phyloP scores from a whole-genome alignment of 2,329 filamentous ascomycete genomes.

The Claviceps pusilla region DNA sequence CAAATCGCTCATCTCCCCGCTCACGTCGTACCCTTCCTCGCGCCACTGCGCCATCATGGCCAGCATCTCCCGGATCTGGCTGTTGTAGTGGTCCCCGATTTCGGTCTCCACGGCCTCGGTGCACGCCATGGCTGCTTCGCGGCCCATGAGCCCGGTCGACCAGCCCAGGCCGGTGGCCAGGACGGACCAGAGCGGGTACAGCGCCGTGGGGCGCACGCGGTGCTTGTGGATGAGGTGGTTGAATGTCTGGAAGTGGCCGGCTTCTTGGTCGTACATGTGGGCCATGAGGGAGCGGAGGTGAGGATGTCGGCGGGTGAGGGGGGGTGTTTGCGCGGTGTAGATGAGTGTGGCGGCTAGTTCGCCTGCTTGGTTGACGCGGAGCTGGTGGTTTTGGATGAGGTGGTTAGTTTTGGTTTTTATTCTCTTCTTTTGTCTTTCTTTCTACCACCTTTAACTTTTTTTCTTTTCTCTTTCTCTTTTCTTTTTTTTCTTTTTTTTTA shows the following conservation, averaged over 20 bases:
- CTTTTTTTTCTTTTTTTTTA: not conserved
- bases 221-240: slow-evolving; percentile 71
- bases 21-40: slow-evolving; percentile 61
- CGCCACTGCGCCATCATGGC: slow-evolving; percentile 70
- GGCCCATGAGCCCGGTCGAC: slow-evolving; percentile 74
- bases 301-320: slow-evolving; percentile 65
- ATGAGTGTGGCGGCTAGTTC: slow-evolving; percentile 94
- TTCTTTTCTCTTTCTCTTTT: too few relatives aligned
- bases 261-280: slow-evolving; percentile 98
- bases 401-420: not conserved
- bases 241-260: slow-evolving; percentile 72
- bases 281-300: slow-evolving; percentile 82
- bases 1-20: slow-evolving; percentile 60
- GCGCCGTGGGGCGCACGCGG: slow-evolving; percentile 77
- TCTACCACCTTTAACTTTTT: too few relatives aligned
- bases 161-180: slow-evolving; percentile 74
- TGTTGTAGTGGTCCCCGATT: slow-evolving; percentile 91
- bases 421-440: too few relatives aligned
- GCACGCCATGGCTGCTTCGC: slow-evolving; percentile 95
- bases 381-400: slow-evolving; percentile 24
- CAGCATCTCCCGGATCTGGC: slow-evolving; percentile 68
- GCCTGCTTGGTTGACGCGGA: slow-evolving; percentile 93
- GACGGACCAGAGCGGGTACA: slow-evolving; percentile 80
- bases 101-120: slow-evolving; percentile 97
- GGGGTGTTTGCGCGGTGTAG: slow-evolving; percentile 76